Evolutionary conservation across 306 rosid species (phyloP).

Genomic region (Datisca glomerata): DNA sequence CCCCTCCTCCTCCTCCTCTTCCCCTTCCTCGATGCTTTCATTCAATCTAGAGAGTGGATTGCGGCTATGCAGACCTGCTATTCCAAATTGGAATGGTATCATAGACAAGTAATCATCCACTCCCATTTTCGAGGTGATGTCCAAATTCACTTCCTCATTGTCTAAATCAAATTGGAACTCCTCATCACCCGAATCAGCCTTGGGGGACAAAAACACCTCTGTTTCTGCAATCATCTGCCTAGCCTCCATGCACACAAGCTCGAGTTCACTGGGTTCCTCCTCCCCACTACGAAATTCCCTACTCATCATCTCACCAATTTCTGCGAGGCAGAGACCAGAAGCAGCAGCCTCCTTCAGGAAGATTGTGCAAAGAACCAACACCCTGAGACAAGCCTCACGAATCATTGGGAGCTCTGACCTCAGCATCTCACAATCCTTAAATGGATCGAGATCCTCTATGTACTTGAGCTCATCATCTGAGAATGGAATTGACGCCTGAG

Average conservation of each 20-base stretch:
- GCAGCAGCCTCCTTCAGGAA: slow-evolving; percentile 82
- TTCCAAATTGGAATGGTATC: slow-evolving; percentile 37
- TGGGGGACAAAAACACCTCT: slow-evolving; percentile 56
- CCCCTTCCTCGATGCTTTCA: slow-evolving; percentile 59
- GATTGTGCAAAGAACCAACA: slow-evolving; percentile 79
- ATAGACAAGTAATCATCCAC: slow-evolving; percentile 30
- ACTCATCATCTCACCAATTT: slow-evolving; percentile 98
- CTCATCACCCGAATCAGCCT: slow-evolving; percentile 31
- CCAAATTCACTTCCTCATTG: slow-evolving; percentile 46
- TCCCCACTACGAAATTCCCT: slow-evolving; percentile 80
- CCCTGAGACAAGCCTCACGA: slow-evolving; percentile 88
- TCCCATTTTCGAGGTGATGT: slow-evolving; percentile 15
- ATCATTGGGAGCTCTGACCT: slow-evolving; percentile 83
- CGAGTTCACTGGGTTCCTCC: slow-evolving; percentile 98
- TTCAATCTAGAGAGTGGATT: slow-evolving; percentile 60
- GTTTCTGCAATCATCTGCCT: slow-evolving; percentile 57
- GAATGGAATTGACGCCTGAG: slow-evolving; percentile 95
- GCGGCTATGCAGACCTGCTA: slow-evolving; percentile 34
- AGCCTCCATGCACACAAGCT: slow-evolving; percentile 83
- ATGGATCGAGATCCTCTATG: slow-evolving; percentile 49
- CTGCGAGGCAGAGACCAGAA: slow-evolving; percentile 77
- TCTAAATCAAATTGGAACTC: slow-evolving; percentile 69
- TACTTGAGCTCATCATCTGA: slow-evolving; percentile 83
- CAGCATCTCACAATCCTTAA: slow-evolving; percentile 61
- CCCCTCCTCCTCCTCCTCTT: slow-evolving; percentile 37